phyloP scores from a whole-genome alignment of 2,329 filamentous ascomycete genomes.

The Fusarium concolor region DNA sequence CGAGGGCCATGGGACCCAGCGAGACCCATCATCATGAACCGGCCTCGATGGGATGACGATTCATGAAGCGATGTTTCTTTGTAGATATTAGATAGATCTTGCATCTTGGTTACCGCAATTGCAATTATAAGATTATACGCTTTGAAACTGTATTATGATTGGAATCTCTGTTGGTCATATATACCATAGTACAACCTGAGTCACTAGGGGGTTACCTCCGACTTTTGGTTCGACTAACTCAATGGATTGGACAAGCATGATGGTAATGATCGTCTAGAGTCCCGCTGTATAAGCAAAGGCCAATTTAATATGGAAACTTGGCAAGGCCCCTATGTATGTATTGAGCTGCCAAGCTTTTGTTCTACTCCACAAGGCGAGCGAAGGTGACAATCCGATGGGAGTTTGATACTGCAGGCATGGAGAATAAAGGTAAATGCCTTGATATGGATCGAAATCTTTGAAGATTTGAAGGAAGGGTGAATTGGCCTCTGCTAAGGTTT shows the following conservation, averaged over 20 bases:
- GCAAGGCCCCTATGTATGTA: not conserved
- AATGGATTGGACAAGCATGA: not conserved
- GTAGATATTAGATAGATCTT: slow-evolving; percentile 14
- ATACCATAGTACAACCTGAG: too few relatives aligned
- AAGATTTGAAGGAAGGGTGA: not conserved
- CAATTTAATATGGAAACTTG: not conserved
- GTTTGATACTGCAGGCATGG: not conserved
- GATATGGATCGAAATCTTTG: too few relatives aligned
- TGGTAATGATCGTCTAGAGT: not conserved
- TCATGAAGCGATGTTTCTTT: slow-evolving; percentile 31
- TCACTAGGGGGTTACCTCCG: too few relatives aligned
- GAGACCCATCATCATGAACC: slow-evolving; percentile 82
- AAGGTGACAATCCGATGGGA: not conserved
- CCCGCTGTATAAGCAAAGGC: not conserved
- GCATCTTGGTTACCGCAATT: not conserved
- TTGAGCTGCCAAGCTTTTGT: slow-evolving; percentile 18
- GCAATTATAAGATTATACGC: not conserved
- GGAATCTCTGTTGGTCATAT: not conserved
- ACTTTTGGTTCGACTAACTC: too few relatives aligned
- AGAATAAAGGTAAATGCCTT: not conserved
- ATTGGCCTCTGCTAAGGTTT: not conserved
- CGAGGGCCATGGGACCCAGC: slow-evolving; percentile 98
- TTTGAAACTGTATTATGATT: not conserved
- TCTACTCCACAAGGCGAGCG: not conserved
- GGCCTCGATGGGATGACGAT: slow-evolving; percentile 63